Evolutionary conservation across 306 rosid genomes (phyloP).

Genomic region (Corylus americana): DNA sequence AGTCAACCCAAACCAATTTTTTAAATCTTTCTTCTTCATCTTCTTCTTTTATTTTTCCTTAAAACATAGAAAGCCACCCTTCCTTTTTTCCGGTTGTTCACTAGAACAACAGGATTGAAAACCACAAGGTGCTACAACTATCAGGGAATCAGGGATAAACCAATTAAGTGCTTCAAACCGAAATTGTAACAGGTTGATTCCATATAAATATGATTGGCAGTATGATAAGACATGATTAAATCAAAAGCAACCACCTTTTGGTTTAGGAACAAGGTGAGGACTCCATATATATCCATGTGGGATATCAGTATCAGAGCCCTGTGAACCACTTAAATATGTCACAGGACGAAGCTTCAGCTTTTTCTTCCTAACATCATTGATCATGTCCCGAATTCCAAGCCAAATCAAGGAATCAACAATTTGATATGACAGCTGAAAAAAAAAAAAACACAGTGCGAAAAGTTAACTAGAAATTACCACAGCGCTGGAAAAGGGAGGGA

Average conservation of each 20-base stretch:
- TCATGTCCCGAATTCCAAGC: constrained; percentile 99
- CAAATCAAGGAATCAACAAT: constrained; percentile 95
- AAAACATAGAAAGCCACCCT: background rate
- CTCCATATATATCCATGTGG: constrained; percentile 99
- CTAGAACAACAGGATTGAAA: constrained; percentile 4
- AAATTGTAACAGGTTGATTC: constrained; percentile 7
- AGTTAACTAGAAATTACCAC: constrained; percentile 21
- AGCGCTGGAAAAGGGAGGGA: constrained; percentile 16
- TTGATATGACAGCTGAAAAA: constrained; percentile 90
- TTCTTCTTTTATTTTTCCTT: no score
- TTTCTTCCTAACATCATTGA: constrained; percentile 93
- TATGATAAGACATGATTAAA: constrained; percentile 21
- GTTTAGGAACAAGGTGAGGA: constrained; percentile 99
- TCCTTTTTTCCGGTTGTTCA: background rate
- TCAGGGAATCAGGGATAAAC: constrained; percentile 2
- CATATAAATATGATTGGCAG: constrained; percentile 15
- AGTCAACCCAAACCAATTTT: background rate
- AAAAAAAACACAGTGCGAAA: constrained; percentile 16
- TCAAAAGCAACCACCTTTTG: constrained; percentile 67
- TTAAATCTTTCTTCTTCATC: background rate
- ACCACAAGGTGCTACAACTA: constrained; percentile 8
- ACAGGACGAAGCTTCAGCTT: constrained; percentile 91
- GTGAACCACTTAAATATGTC: constrained; percentile 98
- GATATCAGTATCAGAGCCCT: constrained; percentile 81
- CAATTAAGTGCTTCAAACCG: background rate